Evolutionary conservation across 129 eudicot species (phyloP).

Genomic region (Helianthus tuberosus): DNA sequence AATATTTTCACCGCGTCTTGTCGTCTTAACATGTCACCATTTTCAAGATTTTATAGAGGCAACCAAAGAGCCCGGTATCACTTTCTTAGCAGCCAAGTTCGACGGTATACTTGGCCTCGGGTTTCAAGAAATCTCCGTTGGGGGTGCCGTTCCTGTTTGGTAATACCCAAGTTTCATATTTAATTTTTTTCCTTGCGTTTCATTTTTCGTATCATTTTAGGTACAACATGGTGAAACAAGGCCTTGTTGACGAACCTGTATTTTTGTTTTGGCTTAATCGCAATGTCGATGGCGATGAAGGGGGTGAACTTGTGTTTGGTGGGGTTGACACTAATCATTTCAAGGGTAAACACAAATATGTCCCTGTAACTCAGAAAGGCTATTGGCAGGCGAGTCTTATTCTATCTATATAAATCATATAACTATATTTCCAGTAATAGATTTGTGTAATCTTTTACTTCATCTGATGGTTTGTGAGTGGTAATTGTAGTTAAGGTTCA

Average conservation of each 20-base stretch:
- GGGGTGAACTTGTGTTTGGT: conserved; percentile 63
- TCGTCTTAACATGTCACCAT: conserved; percentile 4
- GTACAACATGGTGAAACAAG: conserved; percentile 56
- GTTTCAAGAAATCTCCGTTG: conserved; percentile 50
- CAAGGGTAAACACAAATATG: conserved; percentile 55
- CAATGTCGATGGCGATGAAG: conserved; percentile 32
- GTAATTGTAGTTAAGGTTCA: too few species aligned
- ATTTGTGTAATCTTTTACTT: conserved; percentile 8
- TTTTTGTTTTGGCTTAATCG: conserved; percentile 60
- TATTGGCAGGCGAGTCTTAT: conserved; percentile 81
- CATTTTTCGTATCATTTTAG: conserved; percentile 18
- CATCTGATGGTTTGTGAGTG: too few species aligned
- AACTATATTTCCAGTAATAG: not conserved
- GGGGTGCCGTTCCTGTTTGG: conserved; percentile 56
- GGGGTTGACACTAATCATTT: conserved; percentile 54
- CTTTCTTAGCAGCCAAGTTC: conserved; percentile 51
- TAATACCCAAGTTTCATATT: conserved; percentile 14
- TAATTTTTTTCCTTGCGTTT: not conserved
- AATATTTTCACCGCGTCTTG: not conserved
- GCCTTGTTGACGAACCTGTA: conserved; percentile 39
- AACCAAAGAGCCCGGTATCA: conserved; percentile 48
- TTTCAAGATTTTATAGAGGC: conserved; percentile 58
- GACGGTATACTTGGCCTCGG: conserved; percentile 73
- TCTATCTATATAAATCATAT: too few species aligned
- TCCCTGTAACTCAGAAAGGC: conserved; percentile 67